Conservation (phyloP, 2,329 filamentous ascomycete species). For the Aspergillus sp. region DNA sequence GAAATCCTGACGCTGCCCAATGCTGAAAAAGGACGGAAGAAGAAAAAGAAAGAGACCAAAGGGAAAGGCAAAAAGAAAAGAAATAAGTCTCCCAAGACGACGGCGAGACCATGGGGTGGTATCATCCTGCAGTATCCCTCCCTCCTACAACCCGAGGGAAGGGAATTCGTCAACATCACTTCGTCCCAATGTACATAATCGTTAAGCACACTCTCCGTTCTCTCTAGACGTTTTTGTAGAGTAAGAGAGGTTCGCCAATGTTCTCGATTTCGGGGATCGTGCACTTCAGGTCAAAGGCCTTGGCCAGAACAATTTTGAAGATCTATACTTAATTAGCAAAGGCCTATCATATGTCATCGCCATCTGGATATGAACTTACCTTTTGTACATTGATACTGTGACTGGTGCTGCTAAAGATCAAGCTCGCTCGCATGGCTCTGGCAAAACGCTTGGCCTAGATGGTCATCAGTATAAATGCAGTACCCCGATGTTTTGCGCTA, state of each 20-base stretch:
- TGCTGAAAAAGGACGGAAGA: constrained; percentile 12
- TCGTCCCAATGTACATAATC: constrained; percentile 33
- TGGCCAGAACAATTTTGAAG: constrained; percentile 98
- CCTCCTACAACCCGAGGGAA: constrained; percentile 4
- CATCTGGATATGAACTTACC: constrained; percentile 47
- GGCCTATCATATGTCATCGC: background rate
- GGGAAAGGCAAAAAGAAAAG: constrained; percentile 9
- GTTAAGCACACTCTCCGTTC: constrained; percentile 12
- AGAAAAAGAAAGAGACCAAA: constrained; percentile 6
- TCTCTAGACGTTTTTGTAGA: constrained; percentile 63
- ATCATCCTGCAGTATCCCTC: too few relatives aligned
- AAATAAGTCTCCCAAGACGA: constrained; percentile 14
- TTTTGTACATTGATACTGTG: constrained; percentile 99
- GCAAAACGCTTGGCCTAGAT: constrained; percentile 84
- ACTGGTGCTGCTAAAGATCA: constrained; percentile 98
- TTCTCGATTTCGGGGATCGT: constrained; percentile 99
- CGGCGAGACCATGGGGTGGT: too few relatives aligned
- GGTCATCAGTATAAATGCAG: constrained; percentile 15
- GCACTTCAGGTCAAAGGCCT: constrained; percentile 97
- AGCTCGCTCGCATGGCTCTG: constrained; percentile 93
- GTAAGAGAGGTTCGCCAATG: constrained; percentile 86
- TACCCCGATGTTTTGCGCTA: background rate
- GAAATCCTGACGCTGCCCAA: constrained; percentile 18
- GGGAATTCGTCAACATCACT: constrained; percentile 28
- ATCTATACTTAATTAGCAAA: constrained; percentile 58